These are phyloP conservation scores for Eucommia ulmoides DNA, from an alignment of 257 asterid genomes.

Conservation along the genomic window DNA sequence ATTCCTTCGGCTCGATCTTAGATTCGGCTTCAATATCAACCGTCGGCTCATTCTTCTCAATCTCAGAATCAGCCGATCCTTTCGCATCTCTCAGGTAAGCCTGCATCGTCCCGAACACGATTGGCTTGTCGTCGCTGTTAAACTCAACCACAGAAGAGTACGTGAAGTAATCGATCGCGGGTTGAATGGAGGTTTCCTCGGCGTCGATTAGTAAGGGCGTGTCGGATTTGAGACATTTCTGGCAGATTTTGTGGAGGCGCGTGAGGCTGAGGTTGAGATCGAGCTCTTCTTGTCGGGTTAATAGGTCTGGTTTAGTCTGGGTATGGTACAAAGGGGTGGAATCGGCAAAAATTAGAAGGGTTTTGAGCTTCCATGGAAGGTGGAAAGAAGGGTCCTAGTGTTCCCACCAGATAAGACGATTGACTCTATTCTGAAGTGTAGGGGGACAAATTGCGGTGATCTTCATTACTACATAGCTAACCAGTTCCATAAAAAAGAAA, in stretches of 20 bases:
- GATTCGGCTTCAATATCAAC: constrained; percentile 8
- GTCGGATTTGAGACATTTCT: constrained; percentile 20
- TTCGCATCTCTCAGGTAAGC: constrained; percentile 60
- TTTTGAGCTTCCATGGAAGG: constrained; percentile 69
- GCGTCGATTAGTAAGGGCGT: constrained; percentile 72
- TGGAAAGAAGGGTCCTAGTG: constrained; percentile 26
- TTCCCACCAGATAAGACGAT: constrained; percentile 77
- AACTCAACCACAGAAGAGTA: constrained; percentile 46
- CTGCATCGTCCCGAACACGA: constrained; percentile 65
- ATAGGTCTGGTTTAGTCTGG: constrained; percentile 24
- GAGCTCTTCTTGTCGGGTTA: constrained; percentile 44
- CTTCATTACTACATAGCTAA: constrained; percentile 74
- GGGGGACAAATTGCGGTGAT: constrained; percentile 65
- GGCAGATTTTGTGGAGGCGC: constrained; percentile 37
- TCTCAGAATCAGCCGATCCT: constrained; percentile 16
- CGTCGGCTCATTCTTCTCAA: constrained; percentile 20
- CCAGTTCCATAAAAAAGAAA: constrained; percentile 23
- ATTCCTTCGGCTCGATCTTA: constrained; percentile 12
- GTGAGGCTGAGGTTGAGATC: constrained; percentile 33
- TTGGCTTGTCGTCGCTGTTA: constrained; percentile 29
- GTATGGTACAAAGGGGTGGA: constrained; percentile 80
- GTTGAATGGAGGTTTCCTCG: constrained; percentile 65
- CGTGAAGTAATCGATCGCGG: constrained; percentile 69
- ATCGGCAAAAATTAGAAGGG: constrained; percentile 46
- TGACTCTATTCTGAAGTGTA: constrained; percentile 44